phyloP scores from a whole-genome alignment of 148 eudicot species.

The Drosera capensis region DNA sequence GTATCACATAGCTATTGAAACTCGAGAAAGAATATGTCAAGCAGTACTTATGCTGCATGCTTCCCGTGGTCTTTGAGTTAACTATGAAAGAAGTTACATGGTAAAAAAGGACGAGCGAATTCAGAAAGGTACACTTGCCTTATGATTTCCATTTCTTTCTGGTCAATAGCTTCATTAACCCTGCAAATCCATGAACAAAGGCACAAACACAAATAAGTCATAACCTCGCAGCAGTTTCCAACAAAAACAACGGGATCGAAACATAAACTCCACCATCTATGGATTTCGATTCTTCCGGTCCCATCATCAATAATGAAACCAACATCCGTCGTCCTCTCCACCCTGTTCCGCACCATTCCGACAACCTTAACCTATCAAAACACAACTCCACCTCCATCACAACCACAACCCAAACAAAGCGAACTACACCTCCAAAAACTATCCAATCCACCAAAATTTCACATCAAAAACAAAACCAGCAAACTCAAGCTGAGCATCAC shows the following conservation, averaged over 20 bases:
- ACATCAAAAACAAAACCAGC: background rate
- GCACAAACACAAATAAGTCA: background rate
- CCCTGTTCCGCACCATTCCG: slow-evolving; percentile 53
- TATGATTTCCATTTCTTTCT: slow-evolving; percentile 48
- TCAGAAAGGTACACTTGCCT: slow-evolving; percentile 46
- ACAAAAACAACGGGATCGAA: background rate
- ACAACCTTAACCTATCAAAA: slow-evolving; percentile 64
- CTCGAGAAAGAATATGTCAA: no score
- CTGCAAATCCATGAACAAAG: slow-evolving; percentile 17
- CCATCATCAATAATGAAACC: slow-evolving; percentile 73
- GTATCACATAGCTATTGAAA: no score
- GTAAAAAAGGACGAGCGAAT: background rate
- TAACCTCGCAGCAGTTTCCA: background rate
- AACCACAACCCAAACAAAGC: background rate
- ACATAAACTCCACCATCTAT: slow-evolving; percentile 47
- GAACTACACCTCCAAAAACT: background rate
- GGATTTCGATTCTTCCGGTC: slow-evolving; percentile 64
- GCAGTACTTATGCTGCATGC: no score
- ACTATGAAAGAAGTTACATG: background rate
- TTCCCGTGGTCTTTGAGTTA: background rate
- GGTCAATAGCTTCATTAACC: slow-evolving; percentile 52
- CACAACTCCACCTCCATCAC: slow-evolving; percentile 1
- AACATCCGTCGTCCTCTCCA: slow-evolving; percentile 69
- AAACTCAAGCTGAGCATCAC: slow-evolving; percentile 18
- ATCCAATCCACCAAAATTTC: background rate